These are phyloP conservation scores for Camelina laxa DNA, from an alignment of 345 rosid genomes.

Conservation along the genomic window DNA sequence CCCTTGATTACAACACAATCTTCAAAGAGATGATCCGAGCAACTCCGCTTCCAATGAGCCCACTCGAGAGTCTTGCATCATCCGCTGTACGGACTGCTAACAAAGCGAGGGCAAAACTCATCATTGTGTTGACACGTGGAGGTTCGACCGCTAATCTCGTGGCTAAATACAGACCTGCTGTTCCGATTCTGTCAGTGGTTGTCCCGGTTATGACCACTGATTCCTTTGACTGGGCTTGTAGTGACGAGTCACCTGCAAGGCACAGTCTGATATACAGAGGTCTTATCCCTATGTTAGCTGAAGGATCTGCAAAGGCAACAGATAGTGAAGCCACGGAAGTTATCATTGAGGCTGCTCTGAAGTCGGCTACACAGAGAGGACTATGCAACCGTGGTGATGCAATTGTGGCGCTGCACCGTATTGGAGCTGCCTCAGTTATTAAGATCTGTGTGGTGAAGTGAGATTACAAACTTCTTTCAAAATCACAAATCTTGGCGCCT, in stretches of 20 bases:
- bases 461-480: constrained; percentile 20
- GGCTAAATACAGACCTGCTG: constrained; percentile 94
- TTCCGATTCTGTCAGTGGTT: constrained; percentile 86
- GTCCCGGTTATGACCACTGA: constrained; percentile 86
- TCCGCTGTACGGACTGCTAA: constrained; percentile 92
- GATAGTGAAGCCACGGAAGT: constrained; percentile 89
- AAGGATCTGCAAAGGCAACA: constrained; percentile 94
- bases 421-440: constrained; percentile 84
- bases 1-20: constrained; percentile 78
- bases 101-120: constrained; percentile 85
- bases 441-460: constrained; percentile 85
- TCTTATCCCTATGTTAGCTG: constrained; percentile 79
- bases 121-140: constrained; percentile 86
- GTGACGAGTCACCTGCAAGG: constrained; percentile 92
- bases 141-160: constrained; percentile 89
- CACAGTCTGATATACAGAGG: constrained; percentile 87
- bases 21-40: constrained; percentile 89
- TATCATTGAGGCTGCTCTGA: constrained; percentile 72
- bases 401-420: constrained; percentile 80
- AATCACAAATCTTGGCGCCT: constrained; percentile 29
- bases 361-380: constrained; percentile 65
- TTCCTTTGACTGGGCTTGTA: constrained; percentile 85
- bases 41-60: constrained; percentile 94
- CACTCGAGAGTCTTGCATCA: constrained; percentile 91
- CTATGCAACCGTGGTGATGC: constrained; percentile 80